Evolutionary conservation across 345 rosid genomes (phyloP), one percentile per base, ranked within the genome.

Genomic region (Linum usitatissimum): DNA sequence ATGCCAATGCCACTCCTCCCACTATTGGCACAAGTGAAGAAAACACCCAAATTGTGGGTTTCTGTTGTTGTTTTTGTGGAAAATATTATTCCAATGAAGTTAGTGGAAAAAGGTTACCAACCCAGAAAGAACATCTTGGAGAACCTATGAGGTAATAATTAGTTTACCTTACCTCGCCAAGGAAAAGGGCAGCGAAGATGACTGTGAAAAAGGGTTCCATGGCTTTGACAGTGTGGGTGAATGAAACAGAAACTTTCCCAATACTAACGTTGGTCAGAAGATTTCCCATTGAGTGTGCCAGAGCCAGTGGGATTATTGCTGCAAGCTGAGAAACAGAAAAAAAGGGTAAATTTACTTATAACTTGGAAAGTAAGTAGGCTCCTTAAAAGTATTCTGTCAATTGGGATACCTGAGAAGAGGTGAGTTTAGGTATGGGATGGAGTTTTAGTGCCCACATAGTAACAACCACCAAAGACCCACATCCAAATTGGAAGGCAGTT

Each of bases 161-260:
- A 6, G 17, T n/a, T 54, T 3, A 30, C 65, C 36, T 70, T 56
- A 91, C 96, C 85, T 86, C 88, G 15, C 83, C 83, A 59, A 92
- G 81, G 62, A 86, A 75, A 60, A 85, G 70, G 53, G 78, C 55
- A 59, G 93, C 83, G 53, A 92, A 76, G 59, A 85, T 68, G 70
- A 88, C 96, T 0, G 91, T 82, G 85, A 86, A 92, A 76, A 92
- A 85, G 38, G 93, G 96, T 71, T 92, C 96, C 96, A 92, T 79
- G 38, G 95, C 85, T 80, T 88, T 92, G 78, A 91, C 78, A 12
- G 98, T 91, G 77, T 91, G 95, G 30, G 96, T 92, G 81, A 92
- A 88, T 2, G 98, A 92, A 40, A 92, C 83, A 28, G 88, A 79
- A 14, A 92, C 95, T 66, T 70, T 80, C 59, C 86, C 93, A 51